A percentile compares a stretch with the other conserved stretches of the same genome.
These are phyloP conservation scores for Pogostemon cablin DNA, from an alignment of 257 asterid genomes.

Conservation along the genomic window DNA sequence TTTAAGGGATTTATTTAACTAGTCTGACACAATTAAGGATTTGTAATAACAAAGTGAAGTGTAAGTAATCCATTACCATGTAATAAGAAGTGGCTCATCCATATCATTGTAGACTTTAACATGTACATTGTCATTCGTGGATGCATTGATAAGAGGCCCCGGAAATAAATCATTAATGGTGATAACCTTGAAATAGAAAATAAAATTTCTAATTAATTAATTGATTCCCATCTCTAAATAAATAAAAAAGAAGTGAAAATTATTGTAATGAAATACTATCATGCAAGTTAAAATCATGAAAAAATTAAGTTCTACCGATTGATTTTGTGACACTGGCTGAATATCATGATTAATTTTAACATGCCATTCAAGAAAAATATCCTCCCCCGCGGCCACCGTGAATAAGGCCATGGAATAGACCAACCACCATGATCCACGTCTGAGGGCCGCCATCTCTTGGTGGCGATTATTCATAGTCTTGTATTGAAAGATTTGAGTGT, in stretches of 20 bases:
- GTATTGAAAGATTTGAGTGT: not conserved
- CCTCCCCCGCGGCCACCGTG: conserved; percentile 40
- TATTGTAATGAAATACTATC: not conserved
- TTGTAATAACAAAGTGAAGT: not conserved
- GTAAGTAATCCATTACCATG: conserved; percentile 50
- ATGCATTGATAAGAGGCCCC: conserved; percentile 69
- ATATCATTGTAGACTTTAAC: conserved; percentile 62
- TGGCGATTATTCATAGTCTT: conserved; percentile 18
- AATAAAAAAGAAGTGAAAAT: too few relatives aligned
- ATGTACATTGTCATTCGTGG: conserved; percentile 64
- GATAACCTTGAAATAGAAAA: conserved; percentile 48
- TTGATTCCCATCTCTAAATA: too few relatives aligned
- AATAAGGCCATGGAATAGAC: conserved; percentile 32
- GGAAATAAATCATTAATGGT: conserved; percentile 76
- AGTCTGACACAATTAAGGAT: not conserved
- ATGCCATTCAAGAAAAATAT: conserved; percentile 60
- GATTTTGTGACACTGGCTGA: conserved; percentile 45
- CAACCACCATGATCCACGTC: conserved; percentile 39
- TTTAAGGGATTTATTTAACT: too few relatives aligned
- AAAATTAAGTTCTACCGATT: conserved; percentile 43
- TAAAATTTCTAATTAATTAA: not conserved
- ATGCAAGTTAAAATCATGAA: too few relatives aligned
- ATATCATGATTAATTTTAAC: conserved; percentile 43
- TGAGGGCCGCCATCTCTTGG: conserved; percentile 36
- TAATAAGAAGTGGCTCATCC: conserved; percentile 70